phyloP scores from a whole-genome alignment of 306 rosid genomes.

The Cicer pinnatifidum region DNA sequence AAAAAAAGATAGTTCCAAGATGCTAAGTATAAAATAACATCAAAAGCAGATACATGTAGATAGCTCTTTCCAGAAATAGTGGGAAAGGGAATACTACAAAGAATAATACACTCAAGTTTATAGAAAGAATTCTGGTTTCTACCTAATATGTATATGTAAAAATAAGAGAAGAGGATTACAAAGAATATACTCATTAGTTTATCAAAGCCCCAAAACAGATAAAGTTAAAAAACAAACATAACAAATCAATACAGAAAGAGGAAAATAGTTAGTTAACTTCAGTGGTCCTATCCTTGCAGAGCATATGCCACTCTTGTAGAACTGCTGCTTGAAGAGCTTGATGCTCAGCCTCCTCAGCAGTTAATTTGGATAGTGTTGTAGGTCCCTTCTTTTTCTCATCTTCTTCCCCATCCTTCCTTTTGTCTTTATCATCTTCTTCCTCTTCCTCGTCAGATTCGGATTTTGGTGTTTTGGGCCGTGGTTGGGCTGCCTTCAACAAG shows the following conservation, averaged over 20 bases:
- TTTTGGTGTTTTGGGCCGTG: conserved; percentile 69
- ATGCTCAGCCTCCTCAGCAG: conserved; percentile 97
- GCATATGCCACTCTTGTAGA: conserved; percentile 91
- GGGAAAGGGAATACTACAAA: conserved; percentile 31
- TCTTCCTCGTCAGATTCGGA: conserved; percentile 63
- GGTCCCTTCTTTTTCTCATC: conserved; percentile 81
- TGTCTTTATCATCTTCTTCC: conserved; percentile 46
- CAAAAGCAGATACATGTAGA: conserved; percentile 44
- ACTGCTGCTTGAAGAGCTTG: conserved; percentile 98
- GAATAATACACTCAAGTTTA: conserved; percentile 40
- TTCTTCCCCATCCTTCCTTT: conserved; percentile 60
- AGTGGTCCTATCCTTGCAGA: conserved; percentile 82
- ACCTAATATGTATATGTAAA: conserved; percentile 39
- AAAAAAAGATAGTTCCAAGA: conserved; percentile 1
- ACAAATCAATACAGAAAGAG: background rate
- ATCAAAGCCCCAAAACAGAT: conserved; percentile 1
- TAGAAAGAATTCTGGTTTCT: conserved; percentile 39
- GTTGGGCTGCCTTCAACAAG: conserved; percentile 91
- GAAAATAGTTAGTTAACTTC: conserved; percentile 57
- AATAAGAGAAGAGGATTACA: conserved; percentile 38
- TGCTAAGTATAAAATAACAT: conserved; percentile 38
- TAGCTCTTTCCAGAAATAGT: conserved; percentile 37
- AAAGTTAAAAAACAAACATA: background rate
- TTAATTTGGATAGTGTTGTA: conserved; percentile 81
- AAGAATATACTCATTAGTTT: conserved; percentile 46